Evolutionary conservation across 305 asterid species (phyloP).

Genomic region (Ajuga reptans): DNA sequence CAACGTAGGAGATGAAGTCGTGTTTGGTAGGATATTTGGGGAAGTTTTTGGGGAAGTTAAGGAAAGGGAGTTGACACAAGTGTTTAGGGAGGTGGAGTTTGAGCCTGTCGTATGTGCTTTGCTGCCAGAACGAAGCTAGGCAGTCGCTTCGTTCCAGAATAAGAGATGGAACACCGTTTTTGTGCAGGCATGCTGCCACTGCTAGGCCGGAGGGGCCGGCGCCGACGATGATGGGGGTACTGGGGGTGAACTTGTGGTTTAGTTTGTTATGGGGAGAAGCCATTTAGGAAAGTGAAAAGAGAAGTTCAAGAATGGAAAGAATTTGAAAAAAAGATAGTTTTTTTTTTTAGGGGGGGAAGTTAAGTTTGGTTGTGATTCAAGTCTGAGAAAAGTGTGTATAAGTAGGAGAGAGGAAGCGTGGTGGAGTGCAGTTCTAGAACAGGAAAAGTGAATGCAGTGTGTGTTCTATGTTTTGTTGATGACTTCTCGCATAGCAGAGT

Average conservation of each 20-base stretch:
- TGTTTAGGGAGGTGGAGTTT: slow-evolving; percentile 72
- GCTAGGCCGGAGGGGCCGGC: slow-evolving; percentile 98
- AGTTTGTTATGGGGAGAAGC: not conserved
- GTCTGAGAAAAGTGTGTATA: not conserved
- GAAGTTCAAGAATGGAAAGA: not conserved
- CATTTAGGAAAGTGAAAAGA: not conserved
- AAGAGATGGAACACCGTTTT: slow-evolving; percentile 45
- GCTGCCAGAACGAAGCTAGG: slow-evolving; percentile 79
- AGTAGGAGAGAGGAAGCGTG: slow-evolving; percentile 10
- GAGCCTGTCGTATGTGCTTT: slow-evolving; percentile 64
- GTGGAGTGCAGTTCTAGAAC: not conserved
- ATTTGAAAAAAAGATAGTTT: too few relatives aligned
- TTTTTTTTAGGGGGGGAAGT: not conserved
- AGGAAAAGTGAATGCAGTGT: not conserved
- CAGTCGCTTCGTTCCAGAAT: slow-evolving; percentile 72
- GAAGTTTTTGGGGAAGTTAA: slow-evolving; percentile 44
- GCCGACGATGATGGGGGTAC: slow-evolving; percentile 78
- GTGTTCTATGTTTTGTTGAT: not conserved
- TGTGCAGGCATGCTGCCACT: slow-evolving; percentile 62
- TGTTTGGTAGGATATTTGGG: slow-evolving; percentile 68
- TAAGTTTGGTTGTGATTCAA: not conserved
- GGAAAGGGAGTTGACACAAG: slow-evolving; percentile 64
- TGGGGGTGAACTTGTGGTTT: slow-evolving; percentile 28
- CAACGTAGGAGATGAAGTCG: slow-evolving; percentile 68
- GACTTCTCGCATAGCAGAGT: too few relatives aligned